A percentile compares a stretch with the other conserved stretches of the same genome.
phyloP scores from a whole-genome alignment of 805 yeast genomes.

The Ogataea pignaliae region DNA sequence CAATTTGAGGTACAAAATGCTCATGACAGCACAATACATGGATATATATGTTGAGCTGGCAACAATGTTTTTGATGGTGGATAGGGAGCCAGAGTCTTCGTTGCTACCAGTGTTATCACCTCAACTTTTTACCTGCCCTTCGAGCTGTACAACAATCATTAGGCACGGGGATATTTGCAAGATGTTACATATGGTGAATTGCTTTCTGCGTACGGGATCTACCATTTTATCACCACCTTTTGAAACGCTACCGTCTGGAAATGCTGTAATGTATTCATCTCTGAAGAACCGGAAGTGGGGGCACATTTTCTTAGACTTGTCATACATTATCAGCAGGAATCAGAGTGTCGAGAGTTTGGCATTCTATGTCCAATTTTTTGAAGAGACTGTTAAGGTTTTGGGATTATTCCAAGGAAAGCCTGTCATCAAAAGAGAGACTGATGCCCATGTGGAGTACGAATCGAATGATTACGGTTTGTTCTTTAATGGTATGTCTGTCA shows the following conservation, averaged over 20 bases:
- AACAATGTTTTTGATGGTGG: conserved; percentile 65
- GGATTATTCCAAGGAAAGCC: conserved; percentile 75
- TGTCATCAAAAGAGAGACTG: conserved; percentile 66
- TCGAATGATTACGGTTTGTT: conserved; percentile 74
- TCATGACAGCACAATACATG: conserved; percentile 75
- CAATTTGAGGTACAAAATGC: conserved; percentile 47
- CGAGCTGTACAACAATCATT: conserved; percentile 61
- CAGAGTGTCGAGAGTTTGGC: conserved; percentile 46
- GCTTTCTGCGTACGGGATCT: conserved; percentile 53
- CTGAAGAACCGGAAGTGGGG: conserved; percentile 71
- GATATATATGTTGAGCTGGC: conserved; percentile 75
- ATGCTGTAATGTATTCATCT: conserved; percentile 33
- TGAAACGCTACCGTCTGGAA: conserved; percentile 23
- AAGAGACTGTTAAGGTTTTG: conserved; percentile 61
- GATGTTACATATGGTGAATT: conserved; percentile 58
- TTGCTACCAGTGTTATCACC: conserved; percentile 69
- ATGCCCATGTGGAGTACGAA: conserved; percentile 87
- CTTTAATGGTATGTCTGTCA: conserved; percentile 64
- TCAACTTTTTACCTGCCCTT: conserved; percentile 87
- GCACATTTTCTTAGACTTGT: conserved; percentile 73
- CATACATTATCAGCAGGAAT: conserved; percentile 71
- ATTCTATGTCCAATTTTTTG: conserved; percentile 41
- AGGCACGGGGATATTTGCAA: conserved; percentile 61
- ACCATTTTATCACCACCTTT: conserved; percentile 35
- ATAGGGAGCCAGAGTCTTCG: conserved; percentile 85